Base-by-base conservation (phyloP, 768 basidiomycete genomes). In the Mrakia gelida region DNA sequence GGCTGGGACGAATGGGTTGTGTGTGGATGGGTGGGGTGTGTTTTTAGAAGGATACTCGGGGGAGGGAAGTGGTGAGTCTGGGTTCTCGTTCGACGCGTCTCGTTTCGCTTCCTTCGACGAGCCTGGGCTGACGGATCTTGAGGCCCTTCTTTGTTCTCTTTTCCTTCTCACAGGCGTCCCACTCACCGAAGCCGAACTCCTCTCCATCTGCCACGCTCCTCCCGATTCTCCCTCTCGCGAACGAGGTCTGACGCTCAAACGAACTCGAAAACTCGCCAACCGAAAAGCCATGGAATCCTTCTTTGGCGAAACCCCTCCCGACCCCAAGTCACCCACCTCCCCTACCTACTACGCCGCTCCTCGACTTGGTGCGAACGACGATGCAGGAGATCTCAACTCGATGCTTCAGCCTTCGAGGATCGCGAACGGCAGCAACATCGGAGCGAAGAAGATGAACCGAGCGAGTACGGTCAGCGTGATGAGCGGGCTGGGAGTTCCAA, bases 381-480 rank as follows among this genome's bases (percentile, higher is more conserved):
- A 81, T 75, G 75, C 61, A 41, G 85, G 84, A 30, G 86, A 85
- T 71, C 81, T 82, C 49, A 85, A 86, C 77, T 71, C 75, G 1
- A 70, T 80, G 45, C 68, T 49, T 28, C 70, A 45, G 56, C 78
- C 72, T 74, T 75, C 63, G 71, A 38, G 21, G 70, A 75, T 28
- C 75, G 75, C 62, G 67, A 74, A 70, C 72, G 73, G 71, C 10
- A 75, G 45, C 74, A 71, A 72, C 41, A 71, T 72, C n/a, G 77
- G 81, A 30, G 82, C 80, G 45, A 89, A 89, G 82, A 89, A 89
- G 80, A 89, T 91, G 81, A 95, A 97, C 81, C 92, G 97, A 30
- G 97, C 97, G 0, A 96, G 94, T 82, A 92, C 94, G 0, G 90
- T 98, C 83, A 96, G 94, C 84, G 89, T 99, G 80, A 90, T 99